Conservation (phyloP, 139 green algal genomes). For the Haematococcus lacustris region DNA sequence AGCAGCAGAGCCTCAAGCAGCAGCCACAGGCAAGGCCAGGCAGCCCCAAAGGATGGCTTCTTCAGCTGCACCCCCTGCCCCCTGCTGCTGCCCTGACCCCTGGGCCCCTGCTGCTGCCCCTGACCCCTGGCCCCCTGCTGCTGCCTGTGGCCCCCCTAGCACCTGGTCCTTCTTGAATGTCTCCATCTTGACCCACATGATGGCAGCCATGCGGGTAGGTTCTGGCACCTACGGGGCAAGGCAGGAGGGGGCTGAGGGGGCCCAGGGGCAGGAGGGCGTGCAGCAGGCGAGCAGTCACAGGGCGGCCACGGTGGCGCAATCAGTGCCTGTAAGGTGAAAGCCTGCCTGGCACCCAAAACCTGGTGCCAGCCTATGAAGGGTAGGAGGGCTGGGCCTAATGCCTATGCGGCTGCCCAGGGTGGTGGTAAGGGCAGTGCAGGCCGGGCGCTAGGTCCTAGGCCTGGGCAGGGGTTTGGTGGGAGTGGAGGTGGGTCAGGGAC, state of each 20-base stretch:
- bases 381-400: not conserved
- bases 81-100: not conserved
- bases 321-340: not conserved
- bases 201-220: constrained; percentile 25
- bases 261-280: not conserved
- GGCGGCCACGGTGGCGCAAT: not conserved
- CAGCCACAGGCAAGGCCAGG: not conserved
- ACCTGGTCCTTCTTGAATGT: constrained; percentile 53
- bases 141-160: not conserved
- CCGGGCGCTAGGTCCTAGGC: not conserved
- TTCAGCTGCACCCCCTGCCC: not conserved
- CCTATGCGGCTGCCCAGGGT: too few relatives aligned
- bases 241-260: not conserved
- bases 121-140: not conserved
- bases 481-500: not conserved
- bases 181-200: constrained; percentile 27
- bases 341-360: not conserved
- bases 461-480: not conserved
- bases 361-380: not conserved
- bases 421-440: not conserved
- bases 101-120: not conserved
- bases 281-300: not conserved
- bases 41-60: not conserved
- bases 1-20: not conserved
- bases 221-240: constrained; percentile 16